Conservation (phyloP, 1,284 basidiomycete species). For the Puccinia polysora region DNA sequence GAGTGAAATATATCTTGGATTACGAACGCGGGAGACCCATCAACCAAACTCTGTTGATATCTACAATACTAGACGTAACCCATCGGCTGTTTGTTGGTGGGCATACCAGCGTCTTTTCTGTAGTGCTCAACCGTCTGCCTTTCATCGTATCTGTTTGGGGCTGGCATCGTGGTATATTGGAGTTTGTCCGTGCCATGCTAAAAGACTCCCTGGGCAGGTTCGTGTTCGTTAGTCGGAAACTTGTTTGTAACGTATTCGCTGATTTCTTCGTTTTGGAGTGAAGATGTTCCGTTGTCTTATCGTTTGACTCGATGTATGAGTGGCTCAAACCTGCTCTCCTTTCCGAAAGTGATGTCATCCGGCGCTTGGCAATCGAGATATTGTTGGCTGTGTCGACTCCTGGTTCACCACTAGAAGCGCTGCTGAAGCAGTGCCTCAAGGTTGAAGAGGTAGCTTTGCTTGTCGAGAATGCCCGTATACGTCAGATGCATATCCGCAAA, state of each 20-base stretch:
- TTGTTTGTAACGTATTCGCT: not conserved
- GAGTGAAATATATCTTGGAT: constrained; percentile 30
- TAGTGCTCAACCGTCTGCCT: constrained; percentile 13
- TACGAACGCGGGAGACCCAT: constrained; percentile 28
- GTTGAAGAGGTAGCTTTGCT: constrained; percentile 49
- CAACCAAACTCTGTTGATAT: constrained; percentile 29
- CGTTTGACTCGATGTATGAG: constrained; percentile 37
- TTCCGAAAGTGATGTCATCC: constrained; percentile 56
- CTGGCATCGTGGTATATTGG: constrained; percentile 39
- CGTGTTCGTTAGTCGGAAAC: not conserved
- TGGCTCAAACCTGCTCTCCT: constrained; percentile 48
- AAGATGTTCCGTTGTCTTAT: constrained; percentile 3
- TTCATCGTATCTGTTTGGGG: constrained; percentile 36
- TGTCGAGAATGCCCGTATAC: constrained; percentile 72
- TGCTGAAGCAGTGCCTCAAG: constrained; percentile 48
- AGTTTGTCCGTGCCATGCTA: constrained; percentile 14
- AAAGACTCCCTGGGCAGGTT: constrained; percentile 16
- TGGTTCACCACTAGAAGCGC: constrained; percentile 26
- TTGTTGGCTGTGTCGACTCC: constrained; percentile 49
- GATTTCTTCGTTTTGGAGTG: not conserved
- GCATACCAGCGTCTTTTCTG: not conserved
- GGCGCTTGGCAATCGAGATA: constrained; percentile 53
- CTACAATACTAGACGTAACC: constrained; percentile 6
- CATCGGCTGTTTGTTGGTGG: not conserved
- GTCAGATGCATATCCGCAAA: constrained; percentile 64